phyloP scores from a whole-genome alignment of 257 asterid genomes.

The Salvia hispanica region DNA sequence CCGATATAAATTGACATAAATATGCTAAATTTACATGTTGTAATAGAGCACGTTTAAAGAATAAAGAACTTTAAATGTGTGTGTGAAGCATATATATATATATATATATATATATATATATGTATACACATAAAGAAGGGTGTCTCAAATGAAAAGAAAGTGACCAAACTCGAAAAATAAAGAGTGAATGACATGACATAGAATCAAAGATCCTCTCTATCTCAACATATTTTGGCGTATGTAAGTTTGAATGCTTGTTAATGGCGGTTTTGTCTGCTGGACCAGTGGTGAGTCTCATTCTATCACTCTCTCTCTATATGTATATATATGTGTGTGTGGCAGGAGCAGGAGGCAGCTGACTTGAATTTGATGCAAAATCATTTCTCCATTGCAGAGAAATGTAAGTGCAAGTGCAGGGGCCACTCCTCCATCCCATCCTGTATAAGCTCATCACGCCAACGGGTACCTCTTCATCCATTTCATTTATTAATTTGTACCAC shows the following conservation, averaged over 20 bases:
- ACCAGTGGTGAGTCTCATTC: constrained; percentile 1
- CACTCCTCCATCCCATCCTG: constrained; percentile 22
- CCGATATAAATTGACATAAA: background rate
- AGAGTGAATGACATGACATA: constrained; percentile 32
- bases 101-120: too few species aligned
- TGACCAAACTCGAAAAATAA: constrained; percentile 10
- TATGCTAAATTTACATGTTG: background rate
- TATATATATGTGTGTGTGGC: background rate
- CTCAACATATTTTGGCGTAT: constrained; percentile 25
- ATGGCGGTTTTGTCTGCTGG: constrained; percentile 28
- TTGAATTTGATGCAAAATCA: constrained; percentile 23
- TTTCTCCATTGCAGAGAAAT: constrained; percentile 26
- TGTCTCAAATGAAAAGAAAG: background rate
- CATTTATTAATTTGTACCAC: too few species aligned
- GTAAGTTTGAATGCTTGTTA: constrained; percentile 25
- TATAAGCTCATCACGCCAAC: constrained; percentile 31
- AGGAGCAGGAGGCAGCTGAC: constrained; percentile 6
- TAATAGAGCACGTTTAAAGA: background rate
- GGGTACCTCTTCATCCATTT: background rate
- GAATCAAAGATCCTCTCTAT: background rate
- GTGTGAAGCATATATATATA: too few species aligned
- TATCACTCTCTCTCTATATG: constrained; percentile 1
- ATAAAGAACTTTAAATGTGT: background rate
- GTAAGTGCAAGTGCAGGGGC: constrained; percentile 1
- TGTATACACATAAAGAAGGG: background rate